Base-by-base conservation (phyloP, 768 basidiomycete species). In the Russula abietina region DNA sequence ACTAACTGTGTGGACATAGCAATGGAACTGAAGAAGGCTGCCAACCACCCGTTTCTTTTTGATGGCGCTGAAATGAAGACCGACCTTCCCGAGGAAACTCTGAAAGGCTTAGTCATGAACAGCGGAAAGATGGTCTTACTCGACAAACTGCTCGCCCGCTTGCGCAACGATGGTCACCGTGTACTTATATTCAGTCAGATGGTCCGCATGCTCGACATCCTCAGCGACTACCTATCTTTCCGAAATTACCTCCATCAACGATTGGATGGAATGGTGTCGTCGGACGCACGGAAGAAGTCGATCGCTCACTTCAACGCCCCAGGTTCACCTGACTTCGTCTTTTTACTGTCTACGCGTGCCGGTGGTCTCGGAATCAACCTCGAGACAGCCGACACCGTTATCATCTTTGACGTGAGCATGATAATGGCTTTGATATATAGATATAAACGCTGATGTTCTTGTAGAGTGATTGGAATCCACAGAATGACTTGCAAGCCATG, bases 181-280 rank as follows among this genome's bases (percentile, higher is more conserved):
- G 97, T 99, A 30, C 82, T 99, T 69, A 98, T 99, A 69, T 99
- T 99, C 80, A 97, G 94, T 70, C 93, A 98, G 75, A 99, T 99
- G 97, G 95, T 98, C 62, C 86, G 97, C 62, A 92, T 98, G 86
- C 81, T 99, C 50, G 97, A 99, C 76, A 98, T 99, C 73, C 84
- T 99, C 70, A 95, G 91, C 67, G 97, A 99, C 75, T 98, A 98
- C 76, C 93, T 98, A 88, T 76, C 78, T 45, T 78, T 95, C 60
- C 83, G 97, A 53, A 90, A 91, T 43, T 98, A 96, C 70, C 84
- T 85, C 65, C 90, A 94, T 75, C 97, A 98, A 73, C 87, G 97
- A 14, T 79, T 99, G 41, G 97, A 99, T 71, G 97, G 96, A 71
- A 88, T 89, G 86, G 93, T 98, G 9, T 81, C 93, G 2, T 94